These are phyloP conservation scores for Quercus dentata DNA, from an alignment of 306 rosid species.

Conservation along the genomic window DNA sequence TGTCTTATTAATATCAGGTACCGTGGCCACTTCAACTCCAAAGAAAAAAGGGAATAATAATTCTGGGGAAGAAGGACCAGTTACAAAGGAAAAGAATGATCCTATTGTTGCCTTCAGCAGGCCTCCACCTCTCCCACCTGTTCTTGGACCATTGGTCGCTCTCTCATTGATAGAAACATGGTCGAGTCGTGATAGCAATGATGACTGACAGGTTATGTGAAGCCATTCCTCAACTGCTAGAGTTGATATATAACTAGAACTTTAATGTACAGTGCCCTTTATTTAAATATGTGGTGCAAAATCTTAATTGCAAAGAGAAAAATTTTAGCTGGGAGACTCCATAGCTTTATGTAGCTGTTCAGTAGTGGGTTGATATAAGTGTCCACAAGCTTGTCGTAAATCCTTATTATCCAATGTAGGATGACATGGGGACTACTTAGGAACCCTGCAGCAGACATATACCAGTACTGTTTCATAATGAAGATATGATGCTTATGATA, in stretches of 20 bases:
- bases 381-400: constrained; percentile 36
- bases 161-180: constrained; percentile 48
- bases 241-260: neutral
- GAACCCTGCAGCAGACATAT: constrained; percentile 57
- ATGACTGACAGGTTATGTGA: constrained; percentile 39
- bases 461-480: neutral
- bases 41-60: constrained; percentile 40
- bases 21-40: constrained; percentile 30
- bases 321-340: constrained; percentile 24
- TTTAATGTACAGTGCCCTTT: neutral
- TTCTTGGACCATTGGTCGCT: constrained; percentile 54
- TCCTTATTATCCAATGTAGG: constrained; percentile 37
- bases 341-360: constrained; percentile 43
- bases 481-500: neutral
- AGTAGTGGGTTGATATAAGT: constrained; percentile 40
- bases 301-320: constrained; percentile 25
- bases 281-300: constrained; percentile 29
- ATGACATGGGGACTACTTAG: constrained; percentile 43
- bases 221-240: neutral
- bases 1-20: constrained; percentile 33
- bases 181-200: constrained; percentile 34
- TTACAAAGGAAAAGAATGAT: constrained; percentile 41
- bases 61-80: constrained; percentile 27
- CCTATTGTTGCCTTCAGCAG: constrained; percentile 52
- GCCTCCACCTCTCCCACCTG: constrained; percentile 74